These are phyloP conservation scores for Krasilnikovozyma curviuscula DNA, from an alignment of 768 basidiomycete genomes.

Conservation along the genomic window DNA sequence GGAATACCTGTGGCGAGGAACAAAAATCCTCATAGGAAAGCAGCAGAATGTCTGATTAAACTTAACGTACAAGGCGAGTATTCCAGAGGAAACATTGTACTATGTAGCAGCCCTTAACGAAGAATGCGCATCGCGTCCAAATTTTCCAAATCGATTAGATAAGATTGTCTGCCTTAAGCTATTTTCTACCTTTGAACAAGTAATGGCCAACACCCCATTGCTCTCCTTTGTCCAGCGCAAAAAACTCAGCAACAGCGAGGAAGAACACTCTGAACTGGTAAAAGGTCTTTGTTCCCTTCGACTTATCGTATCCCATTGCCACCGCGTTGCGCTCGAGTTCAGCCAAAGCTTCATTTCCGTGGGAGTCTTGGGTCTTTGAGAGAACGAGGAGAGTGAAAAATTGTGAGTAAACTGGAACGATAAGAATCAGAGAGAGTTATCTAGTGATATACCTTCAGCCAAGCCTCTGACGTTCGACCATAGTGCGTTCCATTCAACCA, in stretches of 20 bases:
- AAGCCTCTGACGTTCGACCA: slow-evolving; percentile 43
- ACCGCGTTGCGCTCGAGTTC: slow-evolving; percentile 36
- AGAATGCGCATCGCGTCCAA: no score
- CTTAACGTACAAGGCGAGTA: no score
- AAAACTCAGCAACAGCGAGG: slow-evolving; percentile 51
- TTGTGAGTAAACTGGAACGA: background rate
- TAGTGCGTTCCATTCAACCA: slow-evolving; percentile 48
- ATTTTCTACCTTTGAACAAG: slow-evolving; percentile 14
- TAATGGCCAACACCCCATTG: slow-evolving; percentile 33
- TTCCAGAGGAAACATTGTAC: no score
- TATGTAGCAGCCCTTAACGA: no score
- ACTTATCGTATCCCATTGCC: slow-evolving; percentile 31
- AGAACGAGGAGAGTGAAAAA: background rate
- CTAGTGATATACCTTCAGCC: slow-evolving; percentile 30
- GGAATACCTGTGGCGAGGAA: no score
- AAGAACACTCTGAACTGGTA: slow-evolving; percentile 48
- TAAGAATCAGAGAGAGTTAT: background rate
- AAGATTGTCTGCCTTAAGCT: no score
- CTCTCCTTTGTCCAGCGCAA: slow-evolving; percentile 41
- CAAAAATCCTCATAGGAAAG: no score
- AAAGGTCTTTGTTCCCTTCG: slow-evolving; percentile 43
- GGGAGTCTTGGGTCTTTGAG: slow-evolving; percentile 33
- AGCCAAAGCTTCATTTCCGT: slow-evolving; percentile 34
- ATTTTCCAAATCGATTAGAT: no score
- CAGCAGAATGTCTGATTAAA: no score